Evolutionary conservation across 148 eudicot genomes (phyloP).

Genomic region (Silene conica): DNA sequence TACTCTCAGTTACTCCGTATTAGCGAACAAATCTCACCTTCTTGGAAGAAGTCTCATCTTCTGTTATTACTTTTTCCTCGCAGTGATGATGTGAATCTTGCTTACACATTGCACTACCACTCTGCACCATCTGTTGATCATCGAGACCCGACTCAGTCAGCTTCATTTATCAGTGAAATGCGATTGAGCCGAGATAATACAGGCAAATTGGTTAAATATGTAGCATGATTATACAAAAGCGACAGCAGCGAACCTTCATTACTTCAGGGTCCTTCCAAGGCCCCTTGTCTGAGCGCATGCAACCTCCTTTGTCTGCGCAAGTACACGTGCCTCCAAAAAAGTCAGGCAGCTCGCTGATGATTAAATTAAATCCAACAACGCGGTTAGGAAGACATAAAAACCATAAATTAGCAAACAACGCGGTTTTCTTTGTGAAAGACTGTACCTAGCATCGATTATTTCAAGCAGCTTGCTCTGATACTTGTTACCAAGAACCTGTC

Average conservation of each 20-base stretch:
- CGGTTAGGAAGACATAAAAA: background rate
- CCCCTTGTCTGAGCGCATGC: slow-evolving; percentile 89
- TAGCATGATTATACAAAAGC: background rate
- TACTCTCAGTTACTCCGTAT: background rate
- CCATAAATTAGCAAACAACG: background rate
- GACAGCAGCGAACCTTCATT: slow-evolving; percentile 43
- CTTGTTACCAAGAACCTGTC: slow-evolving; percentile 82
- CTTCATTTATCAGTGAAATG: background rate
- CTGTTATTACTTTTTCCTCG: slow-evolving; percentile 45
- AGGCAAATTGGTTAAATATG: background rate
- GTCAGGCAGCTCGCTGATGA: slow-evolving; percentile 77
- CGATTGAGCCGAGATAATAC: background rate
- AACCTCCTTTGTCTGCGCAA: slow-evolving; percentile 87
- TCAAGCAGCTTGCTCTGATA: slow-evolving; percentile 95
- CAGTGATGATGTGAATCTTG: slow-evolving; percentile 15
- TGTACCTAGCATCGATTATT: slow-evolving; percentile 71
- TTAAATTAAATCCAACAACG: background rate
- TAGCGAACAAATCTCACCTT: slow-evolving; percentile 26
- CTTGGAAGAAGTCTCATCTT: slow-evolving; percentile 25
- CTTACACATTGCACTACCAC: slow-evolving; percentile 40
- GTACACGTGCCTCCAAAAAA: slow-evolving; percentile 86
- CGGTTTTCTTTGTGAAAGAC: background rate
- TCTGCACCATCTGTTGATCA: slow-evolving; percentile 32
- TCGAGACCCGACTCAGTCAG: background rate
- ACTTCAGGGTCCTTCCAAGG: slow-evolving; percentile 92